These are phyloP conservation scores for Gossypium stocksii DNA, from an alignment of 345 rosid genomes.

Conservation along the genomic window DNA sequence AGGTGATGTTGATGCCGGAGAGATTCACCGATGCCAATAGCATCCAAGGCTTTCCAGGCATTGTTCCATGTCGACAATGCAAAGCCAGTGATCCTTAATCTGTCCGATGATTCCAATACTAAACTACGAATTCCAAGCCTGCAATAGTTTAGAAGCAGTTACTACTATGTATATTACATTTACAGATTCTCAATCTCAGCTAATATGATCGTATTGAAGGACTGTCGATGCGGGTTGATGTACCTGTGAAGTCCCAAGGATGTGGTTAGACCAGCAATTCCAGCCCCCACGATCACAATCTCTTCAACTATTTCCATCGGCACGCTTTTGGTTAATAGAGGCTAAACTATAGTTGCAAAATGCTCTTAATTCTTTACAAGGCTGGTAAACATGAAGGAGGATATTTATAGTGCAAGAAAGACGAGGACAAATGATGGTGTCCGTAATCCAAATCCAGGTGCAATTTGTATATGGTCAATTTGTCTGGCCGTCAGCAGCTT, in stretches of 20 bases:
- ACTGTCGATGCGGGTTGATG: neutral
- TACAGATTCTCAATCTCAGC: too few species aligned
- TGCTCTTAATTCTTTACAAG: neutral
- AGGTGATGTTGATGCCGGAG: conserved; percentile 39
- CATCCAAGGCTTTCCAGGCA: conserved; percentile 75
- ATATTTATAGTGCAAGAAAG: neutral
- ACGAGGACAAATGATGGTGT: neutral
- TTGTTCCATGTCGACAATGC: conserved; percentile 48
- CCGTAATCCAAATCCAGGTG: neutral
- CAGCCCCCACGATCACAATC: conserved; percentile 12
- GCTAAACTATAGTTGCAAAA: neutral
- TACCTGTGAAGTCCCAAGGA: conserved; percentile 18
- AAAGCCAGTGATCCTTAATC: conserved; percentile 52
- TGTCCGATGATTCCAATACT: conserved; percentile 59
- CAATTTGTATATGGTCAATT: neutral
- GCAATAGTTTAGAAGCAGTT: conserved; percentile 4
- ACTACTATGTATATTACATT: neutral
- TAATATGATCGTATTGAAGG: neutral
- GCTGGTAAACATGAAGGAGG: neutral
- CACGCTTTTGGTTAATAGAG: neutral
- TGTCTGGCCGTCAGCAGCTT: neutral
- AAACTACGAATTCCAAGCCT: conserved; percentile 65
- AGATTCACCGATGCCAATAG: conserved; percentile 25
- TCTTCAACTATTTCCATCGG: conserved; percentile 5
- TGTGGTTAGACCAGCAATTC: conserved; percentile 16